Evolutionary conservation across 139 green algal genomes (phyloP), one percentile per base, ranked within the genome.

Genomic region (Parachlorella kessleri): DNA sequence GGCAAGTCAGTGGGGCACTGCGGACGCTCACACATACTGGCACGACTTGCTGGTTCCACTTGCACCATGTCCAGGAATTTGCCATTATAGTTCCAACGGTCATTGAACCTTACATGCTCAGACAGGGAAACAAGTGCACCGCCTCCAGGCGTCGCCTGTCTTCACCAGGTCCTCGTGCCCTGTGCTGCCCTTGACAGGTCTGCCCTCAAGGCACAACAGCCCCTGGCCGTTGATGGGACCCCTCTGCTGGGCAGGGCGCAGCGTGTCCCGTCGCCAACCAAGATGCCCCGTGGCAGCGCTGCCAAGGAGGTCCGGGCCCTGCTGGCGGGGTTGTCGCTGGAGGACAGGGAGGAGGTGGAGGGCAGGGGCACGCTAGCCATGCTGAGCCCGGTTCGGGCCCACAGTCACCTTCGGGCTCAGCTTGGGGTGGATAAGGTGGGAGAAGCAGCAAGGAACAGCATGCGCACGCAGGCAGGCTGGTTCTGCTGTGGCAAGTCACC

Each of bases 261-360:
- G 71, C 78, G 78, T 55, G 75, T 72, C 1, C 63, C 42, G 4
- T 33, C 55, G 24, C 71, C 8, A 37, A 55, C 70, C 24, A 33
- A 26, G 4, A 10, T 28, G 42, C 75, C 38, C 3, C 76, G 38
- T 2, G 36, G 32, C 64, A 84, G 54, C 79, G 66, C 64, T 40
- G 80, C 79, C 66, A 67, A 38, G 33, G 79, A 84, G 79, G 72
- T 84, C 67, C 72, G 53, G 64, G 64, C 59, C 37, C 74, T 84
- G 39, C 75, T 84, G 79, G 38, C 64, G 1, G 72, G 54, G 38
- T 23, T 84, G 41, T 32, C 39, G 6, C 68, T 84, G 72, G 73
- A 72, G 64, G 67, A 64, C 28, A 24, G 42, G 1, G 55, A 28
- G 8, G 66, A 53, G 23, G 3, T 81, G 5, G 35, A 81, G 75